Conservation (phyloP, 345 rosid genomes). For the Corymbia maculata region DNA sequence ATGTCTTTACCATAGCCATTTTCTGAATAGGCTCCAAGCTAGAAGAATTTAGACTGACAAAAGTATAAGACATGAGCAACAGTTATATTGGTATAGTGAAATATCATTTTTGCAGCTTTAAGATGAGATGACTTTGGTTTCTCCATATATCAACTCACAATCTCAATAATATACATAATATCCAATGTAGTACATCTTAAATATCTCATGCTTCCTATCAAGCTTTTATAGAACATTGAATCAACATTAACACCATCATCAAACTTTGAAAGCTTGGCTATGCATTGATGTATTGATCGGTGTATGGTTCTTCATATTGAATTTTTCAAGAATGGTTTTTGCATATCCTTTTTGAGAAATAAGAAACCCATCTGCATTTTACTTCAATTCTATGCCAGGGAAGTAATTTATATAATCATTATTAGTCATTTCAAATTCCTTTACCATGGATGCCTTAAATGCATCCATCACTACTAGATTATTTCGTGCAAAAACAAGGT, state of each 20-base stretch:
- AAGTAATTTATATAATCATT: background rate
- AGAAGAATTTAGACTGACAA: background rate
- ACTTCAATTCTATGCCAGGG: background rate
- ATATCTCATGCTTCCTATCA: conserved; percentile 1
- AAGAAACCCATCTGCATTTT: background rate
- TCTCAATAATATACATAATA: background rate
- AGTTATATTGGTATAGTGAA: background rate
- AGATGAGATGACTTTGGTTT: background rate
- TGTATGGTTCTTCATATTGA: background rate
- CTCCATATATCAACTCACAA: background rate
- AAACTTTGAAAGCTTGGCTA: background rate
- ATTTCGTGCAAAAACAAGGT: no score
- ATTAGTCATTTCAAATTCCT: background rate
- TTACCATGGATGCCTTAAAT: background rate
- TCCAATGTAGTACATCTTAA: background rate
- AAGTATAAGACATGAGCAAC: background rate
- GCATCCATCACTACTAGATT: background rate
- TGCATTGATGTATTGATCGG: background rate
- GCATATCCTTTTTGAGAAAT: background rate
- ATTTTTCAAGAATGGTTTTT: background rate
- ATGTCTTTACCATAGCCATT: background rate
- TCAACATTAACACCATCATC: background rate
- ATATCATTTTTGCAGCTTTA: no score
- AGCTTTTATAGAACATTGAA: background rate
- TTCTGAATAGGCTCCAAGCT: background rate